phyloP scores from a whole-genome alignment of 768 basidiomycete species.

The Mycena capillaripes region DNA sequence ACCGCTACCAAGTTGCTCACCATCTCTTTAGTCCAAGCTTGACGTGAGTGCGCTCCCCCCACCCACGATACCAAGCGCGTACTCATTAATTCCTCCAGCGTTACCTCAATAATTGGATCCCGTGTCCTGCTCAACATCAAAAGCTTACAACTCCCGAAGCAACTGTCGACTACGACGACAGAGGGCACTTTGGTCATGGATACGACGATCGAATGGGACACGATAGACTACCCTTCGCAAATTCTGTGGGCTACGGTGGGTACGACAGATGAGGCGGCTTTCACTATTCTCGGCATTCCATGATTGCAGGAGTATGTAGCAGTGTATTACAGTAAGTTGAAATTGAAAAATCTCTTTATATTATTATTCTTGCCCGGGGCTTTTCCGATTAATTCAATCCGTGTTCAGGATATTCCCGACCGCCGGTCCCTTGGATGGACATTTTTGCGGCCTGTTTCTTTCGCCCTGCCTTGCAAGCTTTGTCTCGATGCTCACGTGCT shows the following conservation, averaged over 20 bases:
- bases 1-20: background rate
- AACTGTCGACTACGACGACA: conserved; percentile 12
- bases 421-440: no score
- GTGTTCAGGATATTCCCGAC: no score
- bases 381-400: no score
- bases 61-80: background rate
- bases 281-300: background rate
- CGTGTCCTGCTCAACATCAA: conserved; percentile 34
- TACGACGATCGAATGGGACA: conserved; percentile 27
- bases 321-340: no score
- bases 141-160: background rate
- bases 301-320: no score
- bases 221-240: conserved; percentile 31
- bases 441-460: no score
- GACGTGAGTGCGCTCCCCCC: conserved; percentile 7
- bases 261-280: background rate
- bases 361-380: no score
- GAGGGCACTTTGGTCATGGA: background rate
- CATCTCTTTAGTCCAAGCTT: conserved; percentile 25
- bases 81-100: background rate
- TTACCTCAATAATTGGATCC: conserved; percentile 32
- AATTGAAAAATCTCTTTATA: no score
- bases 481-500: no score
- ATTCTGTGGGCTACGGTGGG: conserved; percentile 19
- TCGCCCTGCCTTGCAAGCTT: no score